Conservation (phyloP, 75 land plant genomes). For the Picea sitchensis region DNA sequence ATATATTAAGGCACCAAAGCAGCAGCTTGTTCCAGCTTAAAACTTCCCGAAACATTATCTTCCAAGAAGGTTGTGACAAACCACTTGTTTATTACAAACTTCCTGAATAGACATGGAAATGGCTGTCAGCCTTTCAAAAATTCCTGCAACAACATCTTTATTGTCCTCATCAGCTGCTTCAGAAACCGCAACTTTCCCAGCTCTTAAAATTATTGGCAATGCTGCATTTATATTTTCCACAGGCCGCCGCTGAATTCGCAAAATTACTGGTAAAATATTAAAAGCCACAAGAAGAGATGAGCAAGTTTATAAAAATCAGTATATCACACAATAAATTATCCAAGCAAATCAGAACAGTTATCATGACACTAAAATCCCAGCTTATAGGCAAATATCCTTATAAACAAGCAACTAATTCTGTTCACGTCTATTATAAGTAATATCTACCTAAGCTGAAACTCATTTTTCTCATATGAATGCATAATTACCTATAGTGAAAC, state of each 20-base stretch:
- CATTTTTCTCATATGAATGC: neutral
- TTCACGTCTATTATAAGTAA: neutral
- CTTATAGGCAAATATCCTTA: neutral
- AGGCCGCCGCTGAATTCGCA: slow-evolving; percentile 48
- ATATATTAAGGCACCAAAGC: neutral
- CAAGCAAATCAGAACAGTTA: neutral
- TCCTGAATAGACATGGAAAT: slow-evolving; percentile 33
- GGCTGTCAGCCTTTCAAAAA: slow-evolving; percentile 23
- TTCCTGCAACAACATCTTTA: slow-evolving; percentile 4
- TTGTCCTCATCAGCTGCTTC: slow-evolving; percentile 22
- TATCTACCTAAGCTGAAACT: neutral
- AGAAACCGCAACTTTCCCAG: slow-evolving; percentile 19
- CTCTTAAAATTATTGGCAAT: slow-evolving; percentile 46
- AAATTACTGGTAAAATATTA: slow-evolving; percentile 36
- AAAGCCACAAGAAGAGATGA: neutral
- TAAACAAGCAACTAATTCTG: too few species aligned
- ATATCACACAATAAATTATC: neutral
- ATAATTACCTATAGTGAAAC: slow-evolving; percentile 8
- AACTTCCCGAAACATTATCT: neutral
- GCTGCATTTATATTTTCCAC: slow-evolving; percentile 54
- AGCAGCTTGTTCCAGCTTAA: slow-evolving; percentile 3
- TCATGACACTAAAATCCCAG: neutral
- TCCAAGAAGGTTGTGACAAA: slow-evolving; percentile 23
- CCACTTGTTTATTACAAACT: slow-evolving; percentile 37
- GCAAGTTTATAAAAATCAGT: neutral